Evolutionary conservation across 495 filamentous ascomycete genomes (phyloP).

Genomic region (Chaetomium cochliodes): DNA sequence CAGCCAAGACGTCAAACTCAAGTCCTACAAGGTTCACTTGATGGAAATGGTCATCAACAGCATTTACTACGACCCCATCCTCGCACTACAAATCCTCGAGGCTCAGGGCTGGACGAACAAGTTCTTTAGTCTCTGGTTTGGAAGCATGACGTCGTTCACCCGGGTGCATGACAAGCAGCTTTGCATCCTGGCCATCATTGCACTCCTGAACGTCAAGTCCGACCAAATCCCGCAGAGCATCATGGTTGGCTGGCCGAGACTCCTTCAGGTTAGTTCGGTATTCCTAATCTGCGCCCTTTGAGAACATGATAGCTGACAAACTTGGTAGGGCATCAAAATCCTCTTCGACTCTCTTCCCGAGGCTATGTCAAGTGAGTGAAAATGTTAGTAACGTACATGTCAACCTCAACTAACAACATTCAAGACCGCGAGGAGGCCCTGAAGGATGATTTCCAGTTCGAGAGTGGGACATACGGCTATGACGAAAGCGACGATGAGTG

Average conservation of each 20-base stretch:
- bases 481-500: conserved; percentile 79
- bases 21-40: conserved; percentile 88
- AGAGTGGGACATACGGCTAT: conserved; percentile 65
- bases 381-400: not conserved
- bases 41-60: conserved; percentile 99
- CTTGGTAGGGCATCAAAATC: conserved; percentile 66
- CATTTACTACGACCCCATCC: conserved; percentile 89
- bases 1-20: conserved; percentile 68
- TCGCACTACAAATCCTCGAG: conserved; percentile 82
- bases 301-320: conserved; percentile 4
- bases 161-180: conserved; percentile 98
- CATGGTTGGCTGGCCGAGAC: conserved; percentile 93
- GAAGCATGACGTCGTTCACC: conserved; percentile 88
- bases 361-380: conserved; percentile 72
- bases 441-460: conserved; percentile 79
- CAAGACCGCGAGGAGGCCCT: conserved; percentile 86
- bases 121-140: conserved; percentile 98
- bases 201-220: conserved; percentile 71
- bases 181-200: conserved; percentile 87
- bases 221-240: conserved; percentile 82
- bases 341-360: conserved; percentile 89
- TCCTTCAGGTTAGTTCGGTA: conserved; percentile 56
- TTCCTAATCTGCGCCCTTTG: not conserved
- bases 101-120: conserved; percentile 97
- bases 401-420: conserved; percentile 19